phyloP scores from a whole-genome alignment of 129 eudicot genomes.

The Lactuca sativa region DNA sequence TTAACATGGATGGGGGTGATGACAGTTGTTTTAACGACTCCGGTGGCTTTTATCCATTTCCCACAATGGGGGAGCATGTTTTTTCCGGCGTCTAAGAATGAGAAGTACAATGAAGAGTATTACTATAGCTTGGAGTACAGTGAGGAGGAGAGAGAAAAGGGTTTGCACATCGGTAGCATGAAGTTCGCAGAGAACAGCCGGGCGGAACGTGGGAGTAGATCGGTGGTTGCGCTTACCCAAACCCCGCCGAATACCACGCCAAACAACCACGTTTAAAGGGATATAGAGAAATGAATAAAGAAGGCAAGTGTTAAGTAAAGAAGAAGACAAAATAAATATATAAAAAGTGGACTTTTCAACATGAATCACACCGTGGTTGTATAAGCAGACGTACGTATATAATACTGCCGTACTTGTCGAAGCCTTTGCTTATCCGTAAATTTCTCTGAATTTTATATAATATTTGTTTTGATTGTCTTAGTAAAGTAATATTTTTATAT shows the following conservation, averaged over 20 bases:
- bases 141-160: constrained; percentile 46
- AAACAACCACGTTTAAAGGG: constrained; percentile 27
- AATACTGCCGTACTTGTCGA: not conserved
- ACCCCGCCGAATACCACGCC: constrained; percentile 35
- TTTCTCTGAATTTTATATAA: not conserved
- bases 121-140: constrained; percentile 52
- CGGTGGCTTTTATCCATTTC: constrained; percentile 55
- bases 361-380: not conserved
- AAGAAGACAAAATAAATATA: not conserved
- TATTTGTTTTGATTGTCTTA: not conserved
- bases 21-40: constrained; percentile 53
- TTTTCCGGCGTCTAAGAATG: constrained; percentile 39
- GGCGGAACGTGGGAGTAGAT: constrained; percentile 48
- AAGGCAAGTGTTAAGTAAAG: not conserved
- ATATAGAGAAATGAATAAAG: not conserved
- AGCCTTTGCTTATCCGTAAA: not conserved
- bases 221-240: constrained; percentile 11
- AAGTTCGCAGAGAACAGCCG: constrained; percentile 51
- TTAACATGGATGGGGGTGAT: constrained; percentile 64
- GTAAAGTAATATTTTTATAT: not conserved
- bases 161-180: constrained; percentile 49
- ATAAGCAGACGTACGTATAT: constrained; percentile 18
- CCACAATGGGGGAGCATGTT: constrained; percentile 87
- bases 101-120: constrained; percentile 43
- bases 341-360: no score